Evolutionary conservation across 306 rosid species (phyloP), one percentile per base, ranked within the genome.

Genomic region (Trichosanthes truncata): DNA sequence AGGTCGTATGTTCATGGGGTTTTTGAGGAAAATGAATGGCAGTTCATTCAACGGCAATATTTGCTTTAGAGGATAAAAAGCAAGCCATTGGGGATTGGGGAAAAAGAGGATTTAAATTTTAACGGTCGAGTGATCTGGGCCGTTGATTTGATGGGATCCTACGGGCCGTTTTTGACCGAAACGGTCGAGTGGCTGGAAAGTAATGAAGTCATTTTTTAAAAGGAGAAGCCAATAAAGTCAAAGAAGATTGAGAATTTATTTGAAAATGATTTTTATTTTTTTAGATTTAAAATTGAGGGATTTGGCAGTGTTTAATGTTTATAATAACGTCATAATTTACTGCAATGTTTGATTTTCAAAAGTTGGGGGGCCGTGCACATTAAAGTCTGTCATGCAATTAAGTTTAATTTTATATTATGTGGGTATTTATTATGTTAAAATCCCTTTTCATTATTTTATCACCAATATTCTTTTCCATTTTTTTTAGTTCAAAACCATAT

Each of bases 111-210:
- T 57, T 82, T 73, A 74, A 78, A 86, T 41, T 75, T 43, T 33
- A 92, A 92, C 93, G 96, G 93, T 85, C 97, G 55, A 77, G 69
- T 60, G 82, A 88, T 82, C 81, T 78, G 80, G 72, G 67, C 87
- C 88, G 85, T 78, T 20, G 46, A 77, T 81, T 4, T 36, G 11
- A 67, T 62, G 10, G 21, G 66, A 86, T 82, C 78, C 49, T 59
- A 53, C 29, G 80, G 84, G 36, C 29, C 72, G 49, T 29, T 55
- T 74, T 35, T 51, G 63, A 57, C 40, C 1, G 49, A 83, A 84
- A 85, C 87, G 83, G 82, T 73, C 78, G 78, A 48, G 59, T 73
- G 23, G 41, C 41, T 73, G 12, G 14, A 25, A 61, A 33, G 36
- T 6, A 75, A 74, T 41, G 46, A 60, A 76, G 68, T 76, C 31